These are phyloP conservation scores for Lachancea quebecensis DNA, from an alignment of 805 yeast genomes.

Conservation along the genomic window DNA sequence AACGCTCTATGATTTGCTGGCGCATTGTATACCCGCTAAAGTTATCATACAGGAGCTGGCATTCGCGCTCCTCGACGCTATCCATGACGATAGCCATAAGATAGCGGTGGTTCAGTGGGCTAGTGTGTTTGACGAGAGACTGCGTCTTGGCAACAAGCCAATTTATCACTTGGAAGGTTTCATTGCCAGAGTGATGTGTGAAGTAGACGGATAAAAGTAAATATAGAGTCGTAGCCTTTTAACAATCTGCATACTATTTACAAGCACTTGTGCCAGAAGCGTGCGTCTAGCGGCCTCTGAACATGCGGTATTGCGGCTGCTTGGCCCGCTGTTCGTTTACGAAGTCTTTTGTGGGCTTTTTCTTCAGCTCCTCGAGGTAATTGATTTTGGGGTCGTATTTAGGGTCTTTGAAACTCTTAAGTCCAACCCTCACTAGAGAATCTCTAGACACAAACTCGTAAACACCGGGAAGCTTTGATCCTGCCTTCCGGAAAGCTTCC, in stretches of 20 bases:
- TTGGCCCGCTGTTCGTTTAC: constrained; percentile 46
- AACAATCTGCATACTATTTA: constrained; percentile 5
- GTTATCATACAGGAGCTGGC: constrained; percentile 61
- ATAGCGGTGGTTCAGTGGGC: constrained; percentile 50
- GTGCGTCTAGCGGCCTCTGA: constrained; percentile 47
- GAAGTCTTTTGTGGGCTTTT: constrained; percentile 60
- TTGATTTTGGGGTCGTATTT: constrained; percentile 39
- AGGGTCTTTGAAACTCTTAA: constrained; percentile 43
- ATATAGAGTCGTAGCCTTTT: neutral
- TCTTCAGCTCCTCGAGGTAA: constrained; percentile 46
- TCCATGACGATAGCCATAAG: constrained; percentile 30
- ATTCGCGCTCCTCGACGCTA: constrained; percentile 37
- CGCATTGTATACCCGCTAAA: constrained; percentile 91
- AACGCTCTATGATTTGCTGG: constrained; percentile 69
- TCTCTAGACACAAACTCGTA: constrained; percentile 73
- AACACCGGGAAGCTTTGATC: constrained; percentile 85
- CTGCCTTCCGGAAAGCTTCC: constrained; percentile 85
- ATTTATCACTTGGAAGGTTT: constrained; percentile 95
- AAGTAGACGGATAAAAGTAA: constrained; percentile 27
- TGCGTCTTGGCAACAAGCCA: constrained; percentile 78
- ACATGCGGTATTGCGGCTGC: constrained; percentile 48
- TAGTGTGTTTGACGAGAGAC: constrained; percentile 74
- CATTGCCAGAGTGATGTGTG: constrained; percentile 80
- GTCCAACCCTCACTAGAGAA: constrained; percentile 65
- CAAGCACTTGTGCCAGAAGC: constrained; percentile 2